A percentile compares a stretch with the other conserved stretches of the same genome.
phyloP scores from a whole-genome alignment of 2,329 filamentous ascomycete genomes.

The Pseudopyrenochaeta lycopersici region DNA sequence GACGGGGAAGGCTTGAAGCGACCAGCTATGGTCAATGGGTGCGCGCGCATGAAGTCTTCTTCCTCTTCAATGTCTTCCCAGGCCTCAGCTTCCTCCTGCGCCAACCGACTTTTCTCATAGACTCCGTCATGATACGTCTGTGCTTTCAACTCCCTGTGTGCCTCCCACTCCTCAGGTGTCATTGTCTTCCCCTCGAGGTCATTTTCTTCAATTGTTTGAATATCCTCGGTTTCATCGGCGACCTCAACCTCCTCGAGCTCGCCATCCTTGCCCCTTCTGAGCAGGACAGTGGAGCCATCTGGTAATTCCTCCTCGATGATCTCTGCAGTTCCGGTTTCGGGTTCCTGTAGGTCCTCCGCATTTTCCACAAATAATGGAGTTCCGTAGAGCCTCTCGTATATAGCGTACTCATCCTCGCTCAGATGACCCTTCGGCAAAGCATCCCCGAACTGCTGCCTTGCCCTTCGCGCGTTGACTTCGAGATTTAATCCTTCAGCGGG shows the following conservation, averaged over 20 bases:
- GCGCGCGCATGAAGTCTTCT: conserved; percentile 65
- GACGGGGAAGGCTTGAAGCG: conserved; percentile 76
- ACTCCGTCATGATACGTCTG: conserved; percentile 43
- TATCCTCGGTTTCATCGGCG: conserved; percentile 36
- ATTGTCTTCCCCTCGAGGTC: conserved; percentile 30
- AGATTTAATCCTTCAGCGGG: conserved; percentile 47
- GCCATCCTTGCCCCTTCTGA: conserved; percentile 66
- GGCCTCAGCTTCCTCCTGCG: conserved; percentile 53
- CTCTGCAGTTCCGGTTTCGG: conserved; percentile 58
- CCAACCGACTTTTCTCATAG: conserved; percentile 54
- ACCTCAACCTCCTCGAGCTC: conserved; percentile 68
- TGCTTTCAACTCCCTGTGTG: conserved; percentile 42
- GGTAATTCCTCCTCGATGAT: conserved; percentile 46
- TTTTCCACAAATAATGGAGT: conserved; percentile 72
- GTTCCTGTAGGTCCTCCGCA: conserved; percentile 55
- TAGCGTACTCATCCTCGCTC: conserved; percentile 71
- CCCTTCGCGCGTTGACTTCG: conserved; percentile 73
- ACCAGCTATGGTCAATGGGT: conserved; percentile 78
- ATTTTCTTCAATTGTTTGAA: conserved; percentile 43
- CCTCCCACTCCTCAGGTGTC: conserved; percentile 46
- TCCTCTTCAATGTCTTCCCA: conserved; percentile 40
- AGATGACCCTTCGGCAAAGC: conserved; percentile 77
- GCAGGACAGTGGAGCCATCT: conserved; percentile 51
- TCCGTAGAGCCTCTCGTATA: conserved; percentile 86
- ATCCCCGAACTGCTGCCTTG: conserved; percentile 79